A percentile compares a stretch with the other conserved stretches of the same genome.
Evolutionary conservation across 768 basidiomycete species (phyloP).

Genomic region (Arthromyces matolae): DNA sequence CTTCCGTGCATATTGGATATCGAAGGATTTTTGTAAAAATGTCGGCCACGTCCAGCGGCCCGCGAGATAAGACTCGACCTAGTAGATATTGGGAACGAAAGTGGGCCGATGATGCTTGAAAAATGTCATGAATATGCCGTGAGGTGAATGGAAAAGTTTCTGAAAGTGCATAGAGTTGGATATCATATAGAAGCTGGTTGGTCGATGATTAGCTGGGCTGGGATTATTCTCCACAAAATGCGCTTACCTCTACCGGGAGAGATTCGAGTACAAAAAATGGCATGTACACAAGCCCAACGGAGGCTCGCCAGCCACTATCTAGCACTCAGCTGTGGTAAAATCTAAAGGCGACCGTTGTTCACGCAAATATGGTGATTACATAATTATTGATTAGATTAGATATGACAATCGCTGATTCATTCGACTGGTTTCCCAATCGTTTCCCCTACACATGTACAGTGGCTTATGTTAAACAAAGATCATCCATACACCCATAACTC

Average conservation of each 20-base stretch:
- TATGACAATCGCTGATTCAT: background rate
- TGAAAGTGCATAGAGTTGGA: constrained; percentile 71
- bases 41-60: constrained; percentile 17
- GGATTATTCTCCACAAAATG: too few species aligned
- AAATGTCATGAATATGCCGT: constrained; percentile 48
- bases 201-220: constrained; percentile 7
- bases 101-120: constrained; percentile 50
- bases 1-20: constrained; percentile 56
- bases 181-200: constrained; percentile 73
- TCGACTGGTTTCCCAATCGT: too few species aligned
- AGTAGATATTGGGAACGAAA: constrained; percentile 69
- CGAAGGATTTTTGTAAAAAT: constrained; percentile 51
- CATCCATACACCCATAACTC: background rate
- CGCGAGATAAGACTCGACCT: constrained; percentile 19
- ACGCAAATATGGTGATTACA: too few species aligned
- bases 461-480: background rate
- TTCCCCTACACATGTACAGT: too few species aligned
- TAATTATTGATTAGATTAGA: background rate
- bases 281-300: background rate
- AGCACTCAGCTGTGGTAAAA: background rate
- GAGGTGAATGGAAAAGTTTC: constrained; percentile 58
- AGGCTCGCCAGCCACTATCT: background rate
- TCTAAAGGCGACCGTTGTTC: too few species aligned
- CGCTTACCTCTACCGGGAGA: constrained; percentile 42
- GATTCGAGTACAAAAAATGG: constrained; percentile 18